These are phyloP conservation scores for Trichosporon faecale DNA, from an alignment of 1,284 basidiomycete genomes.

Conservation along the genomic window DNA sequence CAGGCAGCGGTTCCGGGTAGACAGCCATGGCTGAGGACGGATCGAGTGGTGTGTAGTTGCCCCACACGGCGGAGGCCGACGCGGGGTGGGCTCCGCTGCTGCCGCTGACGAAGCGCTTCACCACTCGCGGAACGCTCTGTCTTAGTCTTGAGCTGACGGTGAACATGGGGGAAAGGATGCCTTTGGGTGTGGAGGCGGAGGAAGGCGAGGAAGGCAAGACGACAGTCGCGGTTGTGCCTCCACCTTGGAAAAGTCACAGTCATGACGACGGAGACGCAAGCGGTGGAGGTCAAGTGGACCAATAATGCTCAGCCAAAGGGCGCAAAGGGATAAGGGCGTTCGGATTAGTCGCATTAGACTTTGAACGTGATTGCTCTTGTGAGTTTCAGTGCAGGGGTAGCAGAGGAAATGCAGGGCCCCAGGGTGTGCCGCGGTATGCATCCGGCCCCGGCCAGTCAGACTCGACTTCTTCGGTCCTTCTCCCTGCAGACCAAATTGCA, in stretches of 20 bases:
- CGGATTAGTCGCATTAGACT: neutral
- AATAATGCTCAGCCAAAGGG: neutral
- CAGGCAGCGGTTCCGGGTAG: constrained; percentile 54
- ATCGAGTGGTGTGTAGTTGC: constrained; percentile 29
- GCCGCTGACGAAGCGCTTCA: neutral
- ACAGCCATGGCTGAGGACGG: constrained; percentile 32
- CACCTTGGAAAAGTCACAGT: neutral
- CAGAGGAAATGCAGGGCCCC: neutral
- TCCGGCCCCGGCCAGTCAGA: neutral
- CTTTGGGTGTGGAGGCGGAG: neutral
- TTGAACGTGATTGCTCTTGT: neutral
- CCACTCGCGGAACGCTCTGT: neutral
- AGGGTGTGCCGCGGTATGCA: neutral
- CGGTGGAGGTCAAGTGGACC: neutral
- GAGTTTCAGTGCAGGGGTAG: neutral
- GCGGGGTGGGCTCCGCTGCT: neutral
- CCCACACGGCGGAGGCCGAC: neutral
- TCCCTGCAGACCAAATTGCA: neutral
- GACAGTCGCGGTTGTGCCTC: neutral
- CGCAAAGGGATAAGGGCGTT: neutral
- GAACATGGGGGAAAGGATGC: neutral
- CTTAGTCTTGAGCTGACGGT: neutral
- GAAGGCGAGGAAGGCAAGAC: neutral
- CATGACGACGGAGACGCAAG: neutral
- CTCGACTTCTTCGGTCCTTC: neutral